Conservation (phyloP, 2,329 filamentous ascomycete genomes). For the Neurospora crassa region DNA sequence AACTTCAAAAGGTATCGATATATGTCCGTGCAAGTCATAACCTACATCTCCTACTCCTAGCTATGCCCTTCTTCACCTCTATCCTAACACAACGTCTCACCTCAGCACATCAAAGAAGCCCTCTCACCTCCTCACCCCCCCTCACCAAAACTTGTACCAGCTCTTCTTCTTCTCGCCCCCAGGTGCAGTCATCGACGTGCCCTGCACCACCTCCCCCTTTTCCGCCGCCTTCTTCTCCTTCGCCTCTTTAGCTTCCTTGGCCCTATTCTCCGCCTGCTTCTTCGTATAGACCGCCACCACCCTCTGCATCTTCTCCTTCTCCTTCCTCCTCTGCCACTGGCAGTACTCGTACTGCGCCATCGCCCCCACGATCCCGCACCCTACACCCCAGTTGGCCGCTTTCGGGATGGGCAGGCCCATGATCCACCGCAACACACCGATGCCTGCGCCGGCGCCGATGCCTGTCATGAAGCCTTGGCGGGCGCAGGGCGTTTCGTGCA, state of each 20-base stretch:
- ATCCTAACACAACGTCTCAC: background rate
- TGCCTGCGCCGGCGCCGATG: constrained; percentile 67
- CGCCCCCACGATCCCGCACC: constrained; percentile 61
- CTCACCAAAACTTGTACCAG: constrained; percentile 50
- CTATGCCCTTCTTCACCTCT: background rate
- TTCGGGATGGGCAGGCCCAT: constrained; percentile 56
- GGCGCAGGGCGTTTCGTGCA: constrained; percentile 76
- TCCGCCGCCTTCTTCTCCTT: constrained; percentile 24
- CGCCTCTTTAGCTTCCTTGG: constrained; percentile 14
- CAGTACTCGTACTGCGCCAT: constrained; percentile 76
- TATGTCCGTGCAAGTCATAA: background rate
- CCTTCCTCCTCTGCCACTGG: constrained; percentile 61
- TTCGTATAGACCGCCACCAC: constrained; percentile 73
- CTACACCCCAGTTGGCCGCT: constrained; percentile 79
- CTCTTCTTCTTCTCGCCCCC: constrained; percentile 23
- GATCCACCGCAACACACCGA: constrained; percentile 66
- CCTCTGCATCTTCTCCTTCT: constrained; percentile 75
- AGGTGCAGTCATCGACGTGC: constrained; percentile 13
- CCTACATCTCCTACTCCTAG: background rate
- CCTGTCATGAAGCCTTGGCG: constrained; percentile 74
- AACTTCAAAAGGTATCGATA: background rate
- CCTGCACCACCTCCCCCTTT: constrained; percentile 28
- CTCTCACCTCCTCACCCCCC: constrained; percentile 24
- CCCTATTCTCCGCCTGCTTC: constrained; percentile 47
- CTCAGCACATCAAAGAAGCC: constrained; percentile 4